Evolutionary conservation across 1,139 yeast genomes (phyloP).

Genomic region (Suhomyces anneliseae): DNA sequence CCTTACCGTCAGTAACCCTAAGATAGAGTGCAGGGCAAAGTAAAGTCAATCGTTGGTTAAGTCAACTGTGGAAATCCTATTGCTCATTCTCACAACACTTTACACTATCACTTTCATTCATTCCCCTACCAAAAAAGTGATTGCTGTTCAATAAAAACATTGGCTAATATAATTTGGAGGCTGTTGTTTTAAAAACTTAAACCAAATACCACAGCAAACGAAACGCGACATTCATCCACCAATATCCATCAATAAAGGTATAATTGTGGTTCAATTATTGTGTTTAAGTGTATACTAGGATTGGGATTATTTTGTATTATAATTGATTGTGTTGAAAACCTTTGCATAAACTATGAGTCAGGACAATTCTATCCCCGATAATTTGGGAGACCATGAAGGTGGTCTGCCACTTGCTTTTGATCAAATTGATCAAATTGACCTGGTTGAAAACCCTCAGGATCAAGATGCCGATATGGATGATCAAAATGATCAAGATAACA

Average conservation of each 20-base stretch:
- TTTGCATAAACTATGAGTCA: conserved; percentile 3
- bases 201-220: background rate
- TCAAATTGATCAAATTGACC: conserved; percentile 3
- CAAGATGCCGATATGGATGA: background rate
- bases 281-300: conserved; percentile 5
- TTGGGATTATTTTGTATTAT: conserved; percentile 6
- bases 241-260: background rate
- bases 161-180: no score
- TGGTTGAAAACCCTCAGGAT: background rate
- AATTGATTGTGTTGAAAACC: conserved; percentile 1
- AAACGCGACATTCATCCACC: conserved; percentile 5
- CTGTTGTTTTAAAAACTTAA: no score
- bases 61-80: conserved; percentile 2
- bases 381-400: conserved; percentile 2
- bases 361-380: conserved; percentile 1
- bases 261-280: no score
- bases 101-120: background rate
- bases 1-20: conserved; percentile 8
- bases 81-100: conserved; percentile 3
- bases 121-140: background rate
- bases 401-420: conserved; percentile 6
- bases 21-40: conserved; percentile 6
- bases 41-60: conserved; percentile 4
- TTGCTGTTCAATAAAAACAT: background rate
- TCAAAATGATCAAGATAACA: background rate